Conservation (phyloP, 106 monocot species). For the Platanthera zijinensis region DNA sequence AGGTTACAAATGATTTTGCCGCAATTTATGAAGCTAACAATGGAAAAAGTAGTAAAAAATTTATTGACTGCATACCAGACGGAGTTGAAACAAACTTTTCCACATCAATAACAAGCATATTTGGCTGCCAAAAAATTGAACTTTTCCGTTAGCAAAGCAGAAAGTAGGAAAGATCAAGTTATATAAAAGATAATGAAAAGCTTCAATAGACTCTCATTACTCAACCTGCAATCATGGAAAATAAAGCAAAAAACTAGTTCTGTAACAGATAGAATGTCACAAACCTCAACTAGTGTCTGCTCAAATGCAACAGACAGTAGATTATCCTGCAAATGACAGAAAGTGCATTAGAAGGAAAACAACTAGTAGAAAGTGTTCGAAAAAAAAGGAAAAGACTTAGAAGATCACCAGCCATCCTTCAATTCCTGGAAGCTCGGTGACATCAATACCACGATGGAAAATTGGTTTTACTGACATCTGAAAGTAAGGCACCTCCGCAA, state of each 20-base stretch:
- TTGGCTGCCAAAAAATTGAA: conserved; percentile 46
- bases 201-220: not conserved
- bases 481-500: conserved; percentile 86
- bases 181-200: not conserved
- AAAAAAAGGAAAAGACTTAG: conserved; percentile 3
- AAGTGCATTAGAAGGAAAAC: not conserved
- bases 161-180: not conserved
- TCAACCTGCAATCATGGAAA: not conserved
- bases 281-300: conserved; percentile 88
- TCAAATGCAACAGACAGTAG: conserved; percentile 77
- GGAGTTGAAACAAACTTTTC: conserved; percentile 67
- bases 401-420: conserved; percentile 82
- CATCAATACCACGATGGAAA: conserved; percentile 78
- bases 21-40: not conserved
- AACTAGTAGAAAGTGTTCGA: not conserved
- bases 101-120: conserved; percentile 92
- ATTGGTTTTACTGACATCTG: conserved; percentile 93
- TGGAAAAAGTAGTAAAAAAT: not conserved
- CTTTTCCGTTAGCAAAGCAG: not conserved
- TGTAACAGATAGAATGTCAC: not conserved
- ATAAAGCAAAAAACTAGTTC: not conserved
- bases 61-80: conserved; percentile 34
- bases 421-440: conserved; percentile 92
- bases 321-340: conserved; percentile 51
- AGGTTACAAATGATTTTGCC: not conserved